Conservation (phyloP, 352 stramenopile species). For the Pythium brassicae region DNA sequence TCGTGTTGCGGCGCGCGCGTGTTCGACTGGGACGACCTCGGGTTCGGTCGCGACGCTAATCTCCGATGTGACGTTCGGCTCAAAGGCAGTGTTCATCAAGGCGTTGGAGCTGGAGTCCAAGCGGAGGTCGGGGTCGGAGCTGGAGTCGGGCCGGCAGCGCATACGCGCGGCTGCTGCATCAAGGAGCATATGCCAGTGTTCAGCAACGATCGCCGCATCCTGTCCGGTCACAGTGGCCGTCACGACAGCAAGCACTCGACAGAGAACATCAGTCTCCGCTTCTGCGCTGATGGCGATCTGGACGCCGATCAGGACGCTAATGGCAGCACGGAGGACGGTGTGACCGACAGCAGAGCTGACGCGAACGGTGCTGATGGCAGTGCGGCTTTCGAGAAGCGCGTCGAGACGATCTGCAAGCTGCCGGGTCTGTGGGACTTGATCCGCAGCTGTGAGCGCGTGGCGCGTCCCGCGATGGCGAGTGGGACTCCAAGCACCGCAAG, state of each 20-base stretch:
- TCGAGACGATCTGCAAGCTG: constrained; percentile 21
- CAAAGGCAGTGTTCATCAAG: too few relatives aligned
- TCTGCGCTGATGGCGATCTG: too few relatives aligned
- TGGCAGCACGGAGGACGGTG: neutral
- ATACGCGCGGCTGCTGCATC: constrained; percentile 33
- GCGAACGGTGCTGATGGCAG: too few relatives aligned
- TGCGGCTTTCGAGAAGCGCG: constrained; percentile 4
- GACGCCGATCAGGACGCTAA: neutral
- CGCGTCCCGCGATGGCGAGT: neutral
- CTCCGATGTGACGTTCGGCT: too few relatives aligned
- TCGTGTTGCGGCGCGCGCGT: constrained; percentile 41
- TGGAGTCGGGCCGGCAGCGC: too few relatives aligned
- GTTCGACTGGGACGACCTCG: constrained; percentile 45
- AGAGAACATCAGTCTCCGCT: too few relatives aligned
- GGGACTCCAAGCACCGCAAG: too few relatives aligned
- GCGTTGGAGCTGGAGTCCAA: constrained; percentile 4
- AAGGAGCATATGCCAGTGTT: constrained; percentile 28
- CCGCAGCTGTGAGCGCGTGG: constrained; percentile 6
- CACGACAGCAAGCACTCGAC: neutral
- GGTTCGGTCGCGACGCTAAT: neutral
- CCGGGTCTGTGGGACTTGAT: constrained; percentile 40
- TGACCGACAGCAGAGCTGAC: neutral
- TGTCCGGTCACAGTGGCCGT: neutral
- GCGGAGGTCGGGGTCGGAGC: too few relatives aligned
- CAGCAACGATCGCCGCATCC: neutral